These are phyloP conservation scores for Starmerella apis DNA, from an alignment of 805 yeast species.

Conservation along the genomic window DNA sequence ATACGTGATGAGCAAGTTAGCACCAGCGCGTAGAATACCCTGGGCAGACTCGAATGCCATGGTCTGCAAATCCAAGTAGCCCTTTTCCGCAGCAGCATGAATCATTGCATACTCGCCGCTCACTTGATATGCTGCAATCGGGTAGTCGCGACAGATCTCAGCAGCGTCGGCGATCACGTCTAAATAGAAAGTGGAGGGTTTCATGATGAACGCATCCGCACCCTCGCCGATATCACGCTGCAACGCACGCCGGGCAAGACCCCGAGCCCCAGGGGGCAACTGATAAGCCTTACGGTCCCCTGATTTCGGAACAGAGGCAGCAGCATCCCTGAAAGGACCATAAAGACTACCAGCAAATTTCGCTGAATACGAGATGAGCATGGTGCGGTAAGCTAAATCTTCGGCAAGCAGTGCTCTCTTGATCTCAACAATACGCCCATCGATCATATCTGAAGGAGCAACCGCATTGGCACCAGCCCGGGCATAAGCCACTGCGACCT, in stretches of 20 bases:
- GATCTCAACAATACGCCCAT: conserved; percentile 84
- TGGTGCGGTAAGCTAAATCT: conserved; percentile 73
- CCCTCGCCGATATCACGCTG: conserved; percentile 82
- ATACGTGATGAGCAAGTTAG: conserved; percentile 79
- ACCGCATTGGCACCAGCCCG: conserved; percentile 91
- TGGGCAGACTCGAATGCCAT: conserved; percentile 74
- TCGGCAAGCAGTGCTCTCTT: conserved; percentile 73
- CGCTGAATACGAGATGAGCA: conserved; percentile 89
- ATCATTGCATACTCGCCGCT: conserved; percentile 97
- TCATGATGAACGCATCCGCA: conserved; percentile 88
- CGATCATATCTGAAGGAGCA: conserved; percentile 97
- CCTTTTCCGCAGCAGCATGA: conserved; percentile 96
- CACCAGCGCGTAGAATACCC: conserved; percentile 93
- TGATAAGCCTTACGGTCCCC: conserved; percentile 94
- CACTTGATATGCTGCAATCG: conserved; percentile 91
- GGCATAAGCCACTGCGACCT: conserved; percentile 91
- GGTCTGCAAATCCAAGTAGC: conserved; percentile 71
- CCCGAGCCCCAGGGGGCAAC: conserved; percentile 84
- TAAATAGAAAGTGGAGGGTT: conserved; percentile 90
- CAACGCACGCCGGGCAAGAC: conserved; percentile 87
- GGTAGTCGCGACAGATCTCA: conserved; percentile 68
- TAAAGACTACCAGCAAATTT: conserved; percentile 84
- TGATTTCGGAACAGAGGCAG: conserved; percentile 75
- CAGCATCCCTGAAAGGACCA: conserved; percentile 98
- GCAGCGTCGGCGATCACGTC: conserved; percentile 86